phyloP scores from a whole-genome alignment of 1,284 basidiomycete species.

The Ustilago nuda region DNA sequence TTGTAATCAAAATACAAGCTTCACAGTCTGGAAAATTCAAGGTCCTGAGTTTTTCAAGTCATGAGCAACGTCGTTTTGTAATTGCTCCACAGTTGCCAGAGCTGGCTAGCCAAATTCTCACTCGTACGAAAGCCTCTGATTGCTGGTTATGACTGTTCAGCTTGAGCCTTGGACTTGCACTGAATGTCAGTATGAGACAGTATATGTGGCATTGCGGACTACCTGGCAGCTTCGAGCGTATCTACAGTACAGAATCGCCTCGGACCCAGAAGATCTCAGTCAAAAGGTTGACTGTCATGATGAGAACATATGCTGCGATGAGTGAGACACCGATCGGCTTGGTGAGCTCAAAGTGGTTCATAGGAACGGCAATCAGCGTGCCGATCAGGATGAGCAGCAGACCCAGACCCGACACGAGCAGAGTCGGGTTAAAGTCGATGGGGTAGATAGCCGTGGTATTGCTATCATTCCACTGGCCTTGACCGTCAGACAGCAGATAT shows the following conservation, averaged over 20 bases:
- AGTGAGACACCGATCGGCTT: conserved; percentile 83
- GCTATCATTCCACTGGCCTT: conserved; percentile 28
- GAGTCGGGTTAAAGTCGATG: conserved; percentile 82
- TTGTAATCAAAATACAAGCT: conserved; percentile 34
- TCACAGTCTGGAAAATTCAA: background rate
- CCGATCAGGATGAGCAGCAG: conserved; percentile 79
- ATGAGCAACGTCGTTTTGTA: background rate
- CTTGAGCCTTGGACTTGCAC: background rate
- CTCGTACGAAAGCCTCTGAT: conserved; percentile 29
- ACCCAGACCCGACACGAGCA: conserved; percentile 84
- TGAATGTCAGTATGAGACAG: background rate
- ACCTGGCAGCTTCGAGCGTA: background rate
- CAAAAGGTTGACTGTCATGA: conserved; percentile 59
- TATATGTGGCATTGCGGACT: background rate
- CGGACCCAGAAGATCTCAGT: conserved; percentile 57
- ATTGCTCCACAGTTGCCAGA: conserved; percentile 7
- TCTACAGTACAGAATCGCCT: conserved; percentile 28
- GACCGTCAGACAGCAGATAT: conserved; percentile 44
- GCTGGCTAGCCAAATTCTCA: conserved; percentile 41
- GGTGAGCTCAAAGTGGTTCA: conserved; percentile 84
- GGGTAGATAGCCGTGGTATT: conserved; percentile 71
- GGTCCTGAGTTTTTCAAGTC: background rate
- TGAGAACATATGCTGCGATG: conserved; percentile 76
- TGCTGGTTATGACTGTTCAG: background rate
- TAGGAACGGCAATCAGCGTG: conserved; percentile 85